Base-by-base conservation (phyloP, 2,329 filamentous ascomycete species). In the Aspergillus melleus region DNA sequence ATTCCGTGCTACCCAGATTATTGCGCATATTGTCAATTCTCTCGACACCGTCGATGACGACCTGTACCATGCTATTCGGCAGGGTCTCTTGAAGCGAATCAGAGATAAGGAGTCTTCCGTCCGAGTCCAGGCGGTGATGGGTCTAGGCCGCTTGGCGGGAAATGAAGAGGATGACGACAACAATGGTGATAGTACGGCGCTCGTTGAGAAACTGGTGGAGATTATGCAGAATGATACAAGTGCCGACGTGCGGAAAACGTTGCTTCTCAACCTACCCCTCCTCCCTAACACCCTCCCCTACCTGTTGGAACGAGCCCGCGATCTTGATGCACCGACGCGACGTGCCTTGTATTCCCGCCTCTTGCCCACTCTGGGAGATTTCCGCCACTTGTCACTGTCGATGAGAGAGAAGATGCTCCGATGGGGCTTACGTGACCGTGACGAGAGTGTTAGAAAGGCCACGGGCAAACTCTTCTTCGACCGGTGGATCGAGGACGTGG, bases 401-500 rank as follows among this genome's bases (percentile, higher is more conserved):
- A 96, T 98, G 88, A 85, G 95, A 71, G 95, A 99, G 76, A 98
- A 98, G 76, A 83, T 99, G 32, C 84, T 99, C 29, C 87, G 95
- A 44, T 99, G 95, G 95, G 95, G 95, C 54, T 81, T 99, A 46
- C 88, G 93, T 44, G 95, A 99, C 74, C 87, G 95, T 75, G 95
- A 99, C 66, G 94, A 98, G 66, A 92, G 90, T 67, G 95, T 99
- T 12, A 88, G 93, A 55, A 96, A 96, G 74, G 94, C 94, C 9
- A 91, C 95, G 3, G 92, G 90, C 8, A 89, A 91, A 50, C 82
- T 98, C 6, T 99, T 99, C 79, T 88, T 90, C 62, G 93, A 97
- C 71, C 87, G 92, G n/a, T 99, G 95, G 95, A 94, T 99, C 62
- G 94, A 98, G 72, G 92, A 98, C 71, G 97, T 93, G 68, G 92